Percentiles rank a stretch among this genome's conserved stretches.
phyloP scores from a whole-genome alignment of 495 filamentous ascomycete species.

The Friedmanniomyces simplex region DNA sequence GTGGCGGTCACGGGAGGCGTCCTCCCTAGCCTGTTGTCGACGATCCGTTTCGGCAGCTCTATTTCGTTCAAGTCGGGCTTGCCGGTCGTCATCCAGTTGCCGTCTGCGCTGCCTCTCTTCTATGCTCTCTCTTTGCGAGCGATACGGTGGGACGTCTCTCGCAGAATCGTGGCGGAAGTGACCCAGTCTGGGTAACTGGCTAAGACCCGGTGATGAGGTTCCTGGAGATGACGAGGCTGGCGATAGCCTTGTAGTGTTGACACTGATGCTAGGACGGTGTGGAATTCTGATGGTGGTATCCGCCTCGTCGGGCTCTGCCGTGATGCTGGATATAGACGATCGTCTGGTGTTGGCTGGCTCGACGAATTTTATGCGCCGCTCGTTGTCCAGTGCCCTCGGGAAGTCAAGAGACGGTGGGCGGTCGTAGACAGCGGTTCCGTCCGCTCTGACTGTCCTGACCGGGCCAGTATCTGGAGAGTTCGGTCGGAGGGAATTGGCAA shows the following conservation, averaged over 20 bases:
- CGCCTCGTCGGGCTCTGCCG: slow-evolving; percentile 3
- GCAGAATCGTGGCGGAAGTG: background rate
- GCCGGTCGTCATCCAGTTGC: slow-evolving; percentile 4
- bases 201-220: slow-evolving; percentile 9
- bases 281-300: background rate
- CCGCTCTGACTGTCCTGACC: background rate
- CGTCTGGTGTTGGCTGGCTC: background rate
- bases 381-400: slow-evolving; percentile 10
- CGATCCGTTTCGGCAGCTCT: slow-evolving; percentile 6
- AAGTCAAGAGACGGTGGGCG: slow-evolving; percentile 6
- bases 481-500: too few species aligned
- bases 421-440: slow-evolving; percentile 13
- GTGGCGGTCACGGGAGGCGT: slow-evolving; percentile 1
- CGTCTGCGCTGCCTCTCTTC: background rate
- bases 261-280: slow-evolving; percentile 8
- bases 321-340: slow-evolving; percentile 6
- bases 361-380: background rate
- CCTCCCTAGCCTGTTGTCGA: slow-evolving; percentile 4
- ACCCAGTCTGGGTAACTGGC: slow-evolving; percentile 4
- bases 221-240: background rate
- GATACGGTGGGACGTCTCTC: background rate
- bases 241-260: background rate
- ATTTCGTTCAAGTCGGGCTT: slow-evolving; percentile 12
- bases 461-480: background rate
- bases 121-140: background rate